Percentiles rank a stretch among this genome's conserved stretches.
These are phyloP conservation scores for Clonostachys rhizophaga DNA, from an alignment of 2,329 filamentous ascomycete species.

Conservation along the genomic window DNA sequence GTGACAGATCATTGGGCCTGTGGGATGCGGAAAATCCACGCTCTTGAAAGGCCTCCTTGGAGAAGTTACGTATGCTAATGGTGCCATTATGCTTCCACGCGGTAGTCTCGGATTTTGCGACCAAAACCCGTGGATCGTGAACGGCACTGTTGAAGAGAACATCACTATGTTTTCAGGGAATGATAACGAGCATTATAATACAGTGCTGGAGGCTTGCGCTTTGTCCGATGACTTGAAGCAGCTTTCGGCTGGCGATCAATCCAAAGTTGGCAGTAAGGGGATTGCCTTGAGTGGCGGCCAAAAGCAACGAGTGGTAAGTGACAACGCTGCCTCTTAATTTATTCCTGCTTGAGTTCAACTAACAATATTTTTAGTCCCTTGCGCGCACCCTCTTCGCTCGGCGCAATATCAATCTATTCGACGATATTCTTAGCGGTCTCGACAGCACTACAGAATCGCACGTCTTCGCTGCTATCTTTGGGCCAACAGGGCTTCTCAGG, in stretches of 20 bases:
- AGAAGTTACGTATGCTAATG: constrained; percentile 18
- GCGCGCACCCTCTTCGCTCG: constrained; percentile 24
- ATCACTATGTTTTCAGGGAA: constrained; percentile 20
- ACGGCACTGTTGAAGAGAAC: constrained; percentile 29
- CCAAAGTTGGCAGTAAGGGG: constrained; percentile 21
- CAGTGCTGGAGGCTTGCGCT: constrained; percentile 24
- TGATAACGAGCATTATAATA: constrained; percentile 20
- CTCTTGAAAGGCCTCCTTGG: constrained; percentile 30
- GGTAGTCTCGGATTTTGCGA: constrained; percentile 32
- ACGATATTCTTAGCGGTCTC: constrained; percentile 32
- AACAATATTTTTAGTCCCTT: constrained; percentile 16
- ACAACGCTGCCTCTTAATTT: background rate
- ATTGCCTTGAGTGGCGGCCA: constrained; percentile 26
- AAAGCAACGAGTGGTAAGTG: constrained; percentile 22
- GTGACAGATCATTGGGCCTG: constrained; percentile 20
- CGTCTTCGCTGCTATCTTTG: constrained; percentile 32
- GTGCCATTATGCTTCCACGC: constrained; percentile 12
- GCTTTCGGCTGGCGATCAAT: constrained; percentile 14
- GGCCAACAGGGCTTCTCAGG: constrained; percentile 23
- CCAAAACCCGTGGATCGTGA: constrained; percentile 37
- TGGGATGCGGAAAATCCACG: constrained; percentile 36
- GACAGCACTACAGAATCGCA: constrained; percentile 32
- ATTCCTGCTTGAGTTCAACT: constrained; percentile 3
- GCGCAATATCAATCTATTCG: constrained; percentile 25
- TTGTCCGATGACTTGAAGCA: constrained; percentile 17